These are phyloP conservation scores for Apium graveolens DNA, from an alignment of 129 eudicot genomes.

Conservation along the genomic window DNA sequence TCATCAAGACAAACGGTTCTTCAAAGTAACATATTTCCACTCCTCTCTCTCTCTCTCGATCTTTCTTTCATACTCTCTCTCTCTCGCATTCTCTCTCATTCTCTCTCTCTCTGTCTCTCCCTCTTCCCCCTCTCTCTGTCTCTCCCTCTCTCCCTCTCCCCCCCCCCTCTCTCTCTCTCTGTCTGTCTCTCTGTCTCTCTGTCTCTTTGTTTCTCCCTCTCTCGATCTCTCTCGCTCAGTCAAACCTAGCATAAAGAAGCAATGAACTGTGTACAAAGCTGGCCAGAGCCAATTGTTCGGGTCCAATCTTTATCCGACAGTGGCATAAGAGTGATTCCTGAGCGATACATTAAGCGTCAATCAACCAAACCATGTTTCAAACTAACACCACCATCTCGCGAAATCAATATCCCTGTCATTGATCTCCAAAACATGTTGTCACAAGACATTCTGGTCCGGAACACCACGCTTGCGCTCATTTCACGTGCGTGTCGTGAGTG, in stretches of 20 bases:
- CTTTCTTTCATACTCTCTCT: too few relatives aligned
- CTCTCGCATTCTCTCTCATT: neutral
- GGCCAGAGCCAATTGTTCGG: conserved; percentile 75
- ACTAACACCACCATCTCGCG: neutral
- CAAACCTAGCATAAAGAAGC: neutral
- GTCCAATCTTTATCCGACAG: conserved; percentile 66
- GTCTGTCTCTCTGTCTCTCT: too few relatives aligned
- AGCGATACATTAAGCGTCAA: conserved; percentile 40
- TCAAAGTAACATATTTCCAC: too few relatives aligned
- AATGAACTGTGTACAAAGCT: conserved; percentile 26
- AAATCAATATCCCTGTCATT: conserved; percentile 22
- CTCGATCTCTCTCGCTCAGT: too few relatives aligned
- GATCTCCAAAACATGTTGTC: conserved; percentile 27
- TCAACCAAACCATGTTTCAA: conserved; percentile 20
- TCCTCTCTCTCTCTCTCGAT: too few relatives aligned
- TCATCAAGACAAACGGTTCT: neutral
- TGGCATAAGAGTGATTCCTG: conserved; percentile 49
- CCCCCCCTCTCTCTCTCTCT: neutral
- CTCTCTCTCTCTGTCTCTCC: neutral
- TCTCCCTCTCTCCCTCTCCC: too few relatives aligned
- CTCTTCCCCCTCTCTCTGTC: neutral
- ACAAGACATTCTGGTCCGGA: conserved; percentile 11
- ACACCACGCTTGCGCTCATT: conserved; percentile 17
- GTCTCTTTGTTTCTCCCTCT: neutral
- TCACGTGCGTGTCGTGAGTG: conserved; percentile 52